These are phyloP conservation scores for Psilocybe cubensis DNA, from an alignment of 768 basidiomycete genomes.

Conservation along the genomic window DNA sequence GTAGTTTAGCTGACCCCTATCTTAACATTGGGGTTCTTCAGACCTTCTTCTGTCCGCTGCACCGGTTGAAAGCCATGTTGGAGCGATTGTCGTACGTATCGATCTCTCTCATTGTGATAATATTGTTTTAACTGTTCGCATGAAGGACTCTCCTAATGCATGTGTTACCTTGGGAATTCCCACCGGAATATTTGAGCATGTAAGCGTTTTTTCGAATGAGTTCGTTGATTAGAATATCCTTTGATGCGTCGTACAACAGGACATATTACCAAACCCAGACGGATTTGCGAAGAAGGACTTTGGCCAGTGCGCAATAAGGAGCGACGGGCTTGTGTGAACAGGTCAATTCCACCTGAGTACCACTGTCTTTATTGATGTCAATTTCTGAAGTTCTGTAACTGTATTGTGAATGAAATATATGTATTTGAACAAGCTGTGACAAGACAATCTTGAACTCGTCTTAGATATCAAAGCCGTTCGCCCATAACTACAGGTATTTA, in stretches of 20 bases:
- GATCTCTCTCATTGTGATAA: background rate
- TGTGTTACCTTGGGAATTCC: conserved; percentile 77
- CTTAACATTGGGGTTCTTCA: no score
- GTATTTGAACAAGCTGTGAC: no score
- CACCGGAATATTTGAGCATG: conserved; percentile 77
- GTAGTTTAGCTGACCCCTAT: no score
- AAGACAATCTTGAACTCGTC: no score
- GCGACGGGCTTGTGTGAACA: conserved; percentile 55
- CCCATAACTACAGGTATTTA: no score
- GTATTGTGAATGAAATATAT: no score
- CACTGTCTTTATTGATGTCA: no score
- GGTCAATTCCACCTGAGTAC: no score
- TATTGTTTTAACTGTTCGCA: background rate
- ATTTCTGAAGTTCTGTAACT: no score
- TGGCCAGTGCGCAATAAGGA: conserved; percentile 69
- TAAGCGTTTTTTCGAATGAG: conserved; percentile 37
- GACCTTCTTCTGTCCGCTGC: conserved; percentile 72
- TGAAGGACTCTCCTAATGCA: conserved; percentile 82
- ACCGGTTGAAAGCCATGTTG: conserved; percentile 70
- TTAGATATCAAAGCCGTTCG: no score
- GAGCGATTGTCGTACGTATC: conserved; percentile 63
- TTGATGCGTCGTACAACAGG: conserved; percentile 36
- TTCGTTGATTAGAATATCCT: background rate
- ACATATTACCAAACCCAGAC: conserved; percentile 68
- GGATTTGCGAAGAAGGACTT: conserved; percentile 62